Base-by-base conservation (phyloP, 371 early-diverging fungal genomes). In the Lichtheimia ramosa region DNA sequence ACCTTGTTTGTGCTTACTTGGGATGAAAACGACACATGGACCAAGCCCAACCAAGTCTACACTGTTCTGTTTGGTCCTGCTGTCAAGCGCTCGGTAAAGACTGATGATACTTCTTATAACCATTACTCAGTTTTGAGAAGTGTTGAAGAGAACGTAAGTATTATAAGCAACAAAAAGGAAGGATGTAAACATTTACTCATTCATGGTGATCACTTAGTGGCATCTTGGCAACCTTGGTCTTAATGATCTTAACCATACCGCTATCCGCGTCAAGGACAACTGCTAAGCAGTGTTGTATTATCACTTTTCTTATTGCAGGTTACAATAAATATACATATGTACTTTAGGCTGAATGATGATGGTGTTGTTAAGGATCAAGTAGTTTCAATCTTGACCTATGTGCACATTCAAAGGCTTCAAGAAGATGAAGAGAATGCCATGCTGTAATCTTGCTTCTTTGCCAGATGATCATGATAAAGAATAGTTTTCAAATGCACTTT, bases 111-210 rank as follows among this genome's bases (percentile, higher is more conserved):
- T 13, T 52, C 52, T 23, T 88, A 86, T 70, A 74, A 66, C 54
- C 84, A 86, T 58, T 88, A 85, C 66, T 77, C 77, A 12, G 54
- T 75, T 42, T 56, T 86, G 21, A 71, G 76, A 18, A 83, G 82
- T 15, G 59, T 84, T 43, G 84, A 85, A 63, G 53, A 71, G 24
- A 80, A 80, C 71, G 57, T 65, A 65, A 54, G 52, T 42, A 15
- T 42, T 39, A 23, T n/a, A 40, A 53, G 7, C n/a, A 23, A 21
- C 13, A 21, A 7, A 18, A 15, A 53, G 27, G 18, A 34, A n/a
- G n/a, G n/a, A 6, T 34, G 15, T 23, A 3, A 20, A 24, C 3
- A 27, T 16, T 12, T 15, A 41, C 14, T 12, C 27, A 14, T 14
- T 43, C 46, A 48, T 51, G n/a, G 12, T 13, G 5, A 40, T 46